Conservation (phyloP, 768 basidiomycete genomes). For the Leccinellum luteum region DNA sequence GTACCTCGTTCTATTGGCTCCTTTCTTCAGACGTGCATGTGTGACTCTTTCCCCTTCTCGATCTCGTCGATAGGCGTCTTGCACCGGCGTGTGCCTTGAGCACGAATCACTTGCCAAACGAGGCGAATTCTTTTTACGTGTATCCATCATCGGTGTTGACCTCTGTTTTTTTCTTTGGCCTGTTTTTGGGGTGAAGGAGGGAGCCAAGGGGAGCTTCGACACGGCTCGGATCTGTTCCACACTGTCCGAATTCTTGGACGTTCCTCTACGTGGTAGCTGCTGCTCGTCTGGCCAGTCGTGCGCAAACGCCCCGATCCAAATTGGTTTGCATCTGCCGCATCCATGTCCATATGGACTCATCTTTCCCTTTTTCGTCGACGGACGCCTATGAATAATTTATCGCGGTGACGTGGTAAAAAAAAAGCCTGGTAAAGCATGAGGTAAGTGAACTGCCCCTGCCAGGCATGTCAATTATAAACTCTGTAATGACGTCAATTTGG, state of each 20-base stretch:
- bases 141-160: background rate
- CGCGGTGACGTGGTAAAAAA: background rate
- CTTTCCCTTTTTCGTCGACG: background rate
- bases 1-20: background rate
- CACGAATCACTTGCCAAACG: background rate
- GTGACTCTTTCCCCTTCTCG: background rate
- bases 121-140: constrained; percentile 2
- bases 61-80: background rate
- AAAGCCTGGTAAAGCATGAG: background rate
- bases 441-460: background rate
- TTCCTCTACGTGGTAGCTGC: background rate
- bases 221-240: constrained; percentile 5
- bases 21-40: background rate
- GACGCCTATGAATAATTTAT: background rate
- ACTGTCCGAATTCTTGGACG: background rate
- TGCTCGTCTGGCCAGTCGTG: background rate
- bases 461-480: background rate
- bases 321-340: background rate
- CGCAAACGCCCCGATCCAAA: background rate
- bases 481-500: background rate
- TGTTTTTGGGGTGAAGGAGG: background rate
- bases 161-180: background rate
- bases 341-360: background rate
- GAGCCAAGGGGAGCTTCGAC: background rate
- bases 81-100: background rate